Evolutionary conservation across 495 filamentous ascomycete species (phyloP).

Genomic region (Tuber borchii): DNA sequence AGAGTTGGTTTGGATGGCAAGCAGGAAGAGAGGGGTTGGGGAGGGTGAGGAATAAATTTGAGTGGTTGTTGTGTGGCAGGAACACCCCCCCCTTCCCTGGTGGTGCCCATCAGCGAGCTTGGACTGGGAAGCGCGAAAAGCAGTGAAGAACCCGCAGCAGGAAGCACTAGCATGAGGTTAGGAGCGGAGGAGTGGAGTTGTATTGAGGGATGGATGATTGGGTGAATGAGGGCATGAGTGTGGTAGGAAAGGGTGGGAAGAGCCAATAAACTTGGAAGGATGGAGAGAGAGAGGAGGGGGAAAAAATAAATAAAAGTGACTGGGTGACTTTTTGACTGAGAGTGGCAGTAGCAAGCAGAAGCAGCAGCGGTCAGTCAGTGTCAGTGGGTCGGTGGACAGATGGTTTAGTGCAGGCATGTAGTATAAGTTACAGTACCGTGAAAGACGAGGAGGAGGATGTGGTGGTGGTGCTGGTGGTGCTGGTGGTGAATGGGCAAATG

Average conservation of each 20-base stretch:
- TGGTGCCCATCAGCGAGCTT: conserved; percentile 1
- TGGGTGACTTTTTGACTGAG: conserved; percentile 1
- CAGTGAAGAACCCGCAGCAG: neutral
- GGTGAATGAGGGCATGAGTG: neutral
- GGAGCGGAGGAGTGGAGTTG: neutral
- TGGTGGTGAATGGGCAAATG: too few species aligned
- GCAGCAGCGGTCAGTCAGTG: conserved; percentile 4
- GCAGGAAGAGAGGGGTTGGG: neutral
- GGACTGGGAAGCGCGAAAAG: neutral
- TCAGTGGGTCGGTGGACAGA: neutral
- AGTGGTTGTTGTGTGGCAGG: neutral
- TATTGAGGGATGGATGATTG: neutral
- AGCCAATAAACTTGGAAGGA: neutral
- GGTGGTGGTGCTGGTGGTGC: neutral
- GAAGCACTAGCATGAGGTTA: neutral
- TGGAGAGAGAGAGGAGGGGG: neutral
- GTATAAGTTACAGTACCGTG: neutral
- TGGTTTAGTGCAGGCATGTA: neutral
- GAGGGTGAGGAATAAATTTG: neutral
- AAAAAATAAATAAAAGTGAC: neutral
- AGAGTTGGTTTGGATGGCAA: neutral
- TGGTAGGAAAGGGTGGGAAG: neutral
- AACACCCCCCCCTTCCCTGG: neutral
- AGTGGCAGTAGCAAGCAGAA: neutral
- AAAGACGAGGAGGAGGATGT: neutral